Evolutionary conservation across 257 asterid species (phyloP), one percentile per base, ranked within the genome.

Genomic region (Forsythia suspensa): DNA sequence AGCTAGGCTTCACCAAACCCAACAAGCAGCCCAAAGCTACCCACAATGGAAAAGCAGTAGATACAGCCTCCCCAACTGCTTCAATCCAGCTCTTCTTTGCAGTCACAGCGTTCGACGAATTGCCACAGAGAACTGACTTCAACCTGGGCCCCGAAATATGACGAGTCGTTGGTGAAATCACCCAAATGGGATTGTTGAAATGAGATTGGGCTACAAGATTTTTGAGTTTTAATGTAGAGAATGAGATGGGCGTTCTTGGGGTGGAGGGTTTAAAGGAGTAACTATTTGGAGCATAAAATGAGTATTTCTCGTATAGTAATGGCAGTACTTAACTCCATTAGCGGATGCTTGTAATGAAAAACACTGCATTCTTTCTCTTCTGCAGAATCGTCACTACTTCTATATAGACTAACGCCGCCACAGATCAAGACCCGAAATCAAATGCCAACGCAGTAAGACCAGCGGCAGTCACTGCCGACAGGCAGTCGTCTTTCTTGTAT

Each of bases 21-120:
- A 92, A 34, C 75, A 94, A 89, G 82, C 98, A 94, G 12, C 98
- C 97, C 70, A 92, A 18, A 36, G 97, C 97, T 42, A 94, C 97
- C 98, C 97, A 94, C 29, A 91, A 77, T 6, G 97, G 97, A 80
- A 94, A 92, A 42, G 94, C 95, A 13, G 94, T 85, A 11, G 97
- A 90, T 67, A 92, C 51, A 24, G 82, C 88, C 87, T 92, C 98
- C 21, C 93, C 91, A 8, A 76, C 80, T 8, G 82, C 82, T 80
- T 90, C 97, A 68, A 91, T 76, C 92, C 90, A 85, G 77, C 86
- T 87, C 87, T 81, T 89, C 57, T 70, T 84, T 37, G 89, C 21
- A 82, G 78, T 71, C 65, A 76, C 38, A 1, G 59, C 38, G 90
- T 80, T 86, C 81, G 94, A 86, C 61, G 95, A 87, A 85, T 85